Evolutionary conservation across 2,329 filamentous ascomycete genomes (phyloP).

Genomic region (Diaporthe eres): DNA sequence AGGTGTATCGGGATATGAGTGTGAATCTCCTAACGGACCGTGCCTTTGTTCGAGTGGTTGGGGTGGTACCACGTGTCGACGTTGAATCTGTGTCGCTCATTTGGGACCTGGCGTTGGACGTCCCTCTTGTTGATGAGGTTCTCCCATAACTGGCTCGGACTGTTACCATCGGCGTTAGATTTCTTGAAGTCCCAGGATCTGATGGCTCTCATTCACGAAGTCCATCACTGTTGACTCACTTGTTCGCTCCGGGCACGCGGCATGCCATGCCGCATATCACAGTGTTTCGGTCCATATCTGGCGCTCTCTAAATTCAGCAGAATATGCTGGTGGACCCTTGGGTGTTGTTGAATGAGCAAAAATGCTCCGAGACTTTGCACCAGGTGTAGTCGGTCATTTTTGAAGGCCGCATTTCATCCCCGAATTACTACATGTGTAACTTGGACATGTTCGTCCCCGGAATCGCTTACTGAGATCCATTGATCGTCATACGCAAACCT

Average conservation of each 20-base stretch:
- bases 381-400: neutral
- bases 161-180: neutral
- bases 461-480: neutral
- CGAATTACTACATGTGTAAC: neutral
- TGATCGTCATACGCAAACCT: neutral
- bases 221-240: neutral
- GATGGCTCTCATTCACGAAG: neutral
- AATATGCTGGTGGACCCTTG: neutral
- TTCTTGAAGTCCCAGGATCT: neutral
- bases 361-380: neutral
- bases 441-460: neutral
- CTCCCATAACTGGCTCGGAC: conserved; percentile 32
- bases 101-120: conserved; percentile 45
- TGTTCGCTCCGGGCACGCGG: conserved; percentile 23
- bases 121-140: conserved; percentile 33
- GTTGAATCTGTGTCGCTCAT: conserved; percentile 49
- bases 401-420: neutral
- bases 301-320: neutral
- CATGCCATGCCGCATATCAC: conserved; percentile 34
- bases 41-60: conserved; percentile 51
- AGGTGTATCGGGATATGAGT: conserved; percentile 28
- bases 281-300: conserved; percentile 3
- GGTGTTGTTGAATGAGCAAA: neutral
- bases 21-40: neutral
- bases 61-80: conserved; percentile 52